Evolutionary conservation across 352 stramenopile species (phyloP).

Genomic region (Phytophthora multivora): DNA sequence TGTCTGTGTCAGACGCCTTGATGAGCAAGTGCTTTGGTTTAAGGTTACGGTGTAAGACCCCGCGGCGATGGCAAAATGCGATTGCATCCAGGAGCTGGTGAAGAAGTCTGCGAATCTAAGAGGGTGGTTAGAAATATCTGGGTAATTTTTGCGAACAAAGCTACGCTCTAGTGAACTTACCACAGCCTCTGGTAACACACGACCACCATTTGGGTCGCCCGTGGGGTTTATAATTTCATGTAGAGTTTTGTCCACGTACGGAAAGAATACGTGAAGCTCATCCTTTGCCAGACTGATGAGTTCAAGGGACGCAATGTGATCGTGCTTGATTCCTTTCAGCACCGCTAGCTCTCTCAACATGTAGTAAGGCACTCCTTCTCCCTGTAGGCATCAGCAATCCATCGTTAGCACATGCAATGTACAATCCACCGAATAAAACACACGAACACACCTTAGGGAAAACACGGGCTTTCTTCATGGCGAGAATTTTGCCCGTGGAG

Average conservation of each 20-base stretch:
- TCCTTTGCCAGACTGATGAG: slow-evolving; percentile 88
- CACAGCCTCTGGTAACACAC: slow-evolving; percentile 73
- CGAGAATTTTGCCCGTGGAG: slow-evolving; percentile 83
- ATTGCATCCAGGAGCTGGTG: slow-evolving; percentile 90
- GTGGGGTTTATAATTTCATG: slow-evolving; percentile 92
- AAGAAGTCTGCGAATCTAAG: slow-evolving; percentile 75
- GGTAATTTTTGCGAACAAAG: background rate
- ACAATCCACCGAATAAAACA: background rate
- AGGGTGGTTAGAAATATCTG: slow-evolving; percentile 9
- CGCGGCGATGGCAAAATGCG: slow-evolving; percentile 87
- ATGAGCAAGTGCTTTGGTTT: slow-evolving; percentile 92
- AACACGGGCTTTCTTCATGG: slow-evolving; percentile 89
- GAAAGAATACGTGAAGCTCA: slow-evolving; percentile 91
- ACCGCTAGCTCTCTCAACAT: slow-evolving; percentile 92
- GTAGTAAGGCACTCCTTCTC: slow-evolving; percentile 93
- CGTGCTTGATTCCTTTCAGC: slow-evolving; percentile 86
- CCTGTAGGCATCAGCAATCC: slow-evolving; percentile 32
- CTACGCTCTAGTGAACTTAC: slow-evolving; percentile 41
- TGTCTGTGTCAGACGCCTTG: slow-evolving; percentile 63
- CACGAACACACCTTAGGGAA: slow-evolving; percentile 72
- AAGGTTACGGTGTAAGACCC: slow-evolving; percentile 90
- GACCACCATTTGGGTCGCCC: slow-evolving; percentile 78
- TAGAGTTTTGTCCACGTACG: slow-evolving; percentile 90
- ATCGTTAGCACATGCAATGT: slow-evolving; percentile 7
- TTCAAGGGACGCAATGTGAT: slow-evolving; percentile 88